Evolutionary conservation across 306 rosid genomes (phyloP), one percentile per base, ranked within the genome.

Genomic region (Lotus japonicus): DNA sequence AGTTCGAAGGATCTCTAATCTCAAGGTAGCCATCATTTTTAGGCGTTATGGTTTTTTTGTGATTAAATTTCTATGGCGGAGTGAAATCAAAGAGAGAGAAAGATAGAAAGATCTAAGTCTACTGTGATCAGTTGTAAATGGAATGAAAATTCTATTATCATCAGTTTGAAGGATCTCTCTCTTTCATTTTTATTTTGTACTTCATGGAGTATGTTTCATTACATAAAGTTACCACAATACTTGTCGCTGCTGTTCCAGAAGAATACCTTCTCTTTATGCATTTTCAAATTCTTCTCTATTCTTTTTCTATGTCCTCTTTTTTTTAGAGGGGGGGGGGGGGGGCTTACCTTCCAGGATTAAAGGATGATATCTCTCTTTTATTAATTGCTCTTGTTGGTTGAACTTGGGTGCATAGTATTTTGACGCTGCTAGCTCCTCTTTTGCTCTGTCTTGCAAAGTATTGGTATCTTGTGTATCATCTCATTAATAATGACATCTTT

Each of bases 1-100:
- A 94, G 81, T 8, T 43, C 59, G 95, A 94, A 85, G 98, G 98
- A 77, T 80, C 97, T 68, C 79, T 94, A 41, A 35, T 80, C 42
- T 86, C 98, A 66, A 88, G 98, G 98, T 94, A 81, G 68, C 64
- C 65, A 11, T 12, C 39, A 3, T 50, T 49, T 10, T 23, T 38
- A n/a, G 64, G 57, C 4, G 12, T 44, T 18, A 7, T 43, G 49
- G n/a, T 50, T 48, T 73, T 62, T 48, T 31, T 31, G 6, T 5
- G 6, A 31, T 31, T 31, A 1, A 31, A 5, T 5, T 5, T 31
- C 6, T 26, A 31, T 31, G 36, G 36, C 7, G 7, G 36, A 31
- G 36, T 31, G 36, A 31, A 31, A 31, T 31, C 36, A 5, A 31
- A 31, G 31, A 31, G 36, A 31, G 36, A 31, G 36, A 31, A 31